Percentiles rank a stretch among this genome's conserved stretches.
Evolutionary conservation across 108 stramenopile species (phyloP).

Genomic region (Cyclostephanos invisitatus): DNA sequence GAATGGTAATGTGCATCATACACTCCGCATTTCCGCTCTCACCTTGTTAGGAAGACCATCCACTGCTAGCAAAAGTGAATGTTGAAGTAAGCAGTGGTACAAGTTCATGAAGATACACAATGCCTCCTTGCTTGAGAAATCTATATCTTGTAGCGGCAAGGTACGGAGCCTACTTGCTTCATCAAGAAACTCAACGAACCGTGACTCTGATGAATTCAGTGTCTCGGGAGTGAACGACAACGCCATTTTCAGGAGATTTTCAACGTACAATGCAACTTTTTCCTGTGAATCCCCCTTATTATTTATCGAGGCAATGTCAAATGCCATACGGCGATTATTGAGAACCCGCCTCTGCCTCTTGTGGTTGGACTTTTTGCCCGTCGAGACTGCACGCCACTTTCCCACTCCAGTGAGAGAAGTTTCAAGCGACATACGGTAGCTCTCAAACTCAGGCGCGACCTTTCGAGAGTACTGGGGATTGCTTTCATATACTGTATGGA

Average conservation of each 20-base stretch:
- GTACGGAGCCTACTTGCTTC: conserved; percentile 69
- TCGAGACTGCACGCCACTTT: conserved; percentile 73
- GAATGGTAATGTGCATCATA: conserved; percentile 18
- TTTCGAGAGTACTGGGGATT: conserved; percentile 54
- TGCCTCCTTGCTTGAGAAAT: conserved; percentile 65
- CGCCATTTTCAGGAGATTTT: conserved; percentile 59
- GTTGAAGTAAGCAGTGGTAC: conserved; percentile 91
- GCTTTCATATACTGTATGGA: conserved; percentile 23
- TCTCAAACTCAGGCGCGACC: conserved; percentile 62
- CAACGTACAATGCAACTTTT: conserved; percentile 47
- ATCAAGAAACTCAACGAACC: conserved; percentile 87
- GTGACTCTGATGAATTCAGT: conserved; percentile 59
- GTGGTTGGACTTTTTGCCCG: conserved; percentile 53
- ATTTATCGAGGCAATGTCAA: conserved; percentile 54
- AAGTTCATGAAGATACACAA: conserved; percentile 91
- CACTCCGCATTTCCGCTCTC: conserved; percentile 25
- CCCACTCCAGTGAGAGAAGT: conserved; percentile 60
- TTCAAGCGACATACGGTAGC: conserved; percentile 66
- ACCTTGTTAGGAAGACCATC: conserved; percentile 77
- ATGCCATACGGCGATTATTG: conserved; percentile 74
- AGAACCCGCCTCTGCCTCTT: conserved; percentile 64
- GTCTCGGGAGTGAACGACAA: conserved; percentile 75
- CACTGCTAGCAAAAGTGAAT: conserved; percentile 86
- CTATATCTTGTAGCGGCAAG: conserved; percentile 67
- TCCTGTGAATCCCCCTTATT: conserved; percentile 17